These are phyloP conservation scores for Lichenothelia convexa DNA, from an alignment of 495 filamentous ascomycete genomes.

Conservation along the genomic window DNA sequence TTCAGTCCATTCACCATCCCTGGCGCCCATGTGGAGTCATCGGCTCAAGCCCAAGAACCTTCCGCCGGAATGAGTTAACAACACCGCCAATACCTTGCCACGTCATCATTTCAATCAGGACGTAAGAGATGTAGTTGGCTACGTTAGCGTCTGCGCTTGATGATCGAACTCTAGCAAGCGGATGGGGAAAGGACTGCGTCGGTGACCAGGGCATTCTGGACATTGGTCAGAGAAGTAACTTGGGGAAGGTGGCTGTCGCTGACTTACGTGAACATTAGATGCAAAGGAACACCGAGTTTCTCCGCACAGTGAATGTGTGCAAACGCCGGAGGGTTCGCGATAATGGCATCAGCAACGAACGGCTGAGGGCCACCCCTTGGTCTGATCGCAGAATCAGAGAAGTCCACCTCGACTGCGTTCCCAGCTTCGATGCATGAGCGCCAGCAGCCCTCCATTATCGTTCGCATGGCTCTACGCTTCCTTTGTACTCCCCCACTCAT, in stretches of 20 bases:
- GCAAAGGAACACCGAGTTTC: conserved; percentile 39
- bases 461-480: conserved; percentile 26
- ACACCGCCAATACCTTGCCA: conserved; percentile 50
- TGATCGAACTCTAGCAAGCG: conserved; percentile 34
- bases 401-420: conserved; percentile 16
- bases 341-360: conserved; percentile 48
- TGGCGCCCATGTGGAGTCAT: conserved; percentile 32
- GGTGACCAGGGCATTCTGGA: conserved; percentile 36
- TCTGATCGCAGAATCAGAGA: conserved; percentile 3
- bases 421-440: conserved; percentile 40
- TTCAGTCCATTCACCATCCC: conserved; percentile 25
- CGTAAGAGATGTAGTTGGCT: conserved; percentile 41
- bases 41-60: conserved; percentile 33
- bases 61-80: conserved; percentile 36
- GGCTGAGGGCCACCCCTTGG: conserved; percentile 18
- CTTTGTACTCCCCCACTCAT: conserved; percentile 22
- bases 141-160: conserved; percentile 25
- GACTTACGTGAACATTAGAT: conserved; percentile 42
- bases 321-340: conserved; percentile 50
- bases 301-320: conserved; percentile 48
- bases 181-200: conserved; percentile 37
- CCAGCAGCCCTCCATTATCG: conserved; percentile 46
- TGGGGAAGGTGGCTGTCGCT: background rate
- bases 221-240: background rate
- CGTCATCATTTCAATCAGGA: conserved; percentile 43